phyloP scores from a whole-genome alignment of 1,284 basidiomycete genomes.

The Apiotrichum montevideense region DNA sequence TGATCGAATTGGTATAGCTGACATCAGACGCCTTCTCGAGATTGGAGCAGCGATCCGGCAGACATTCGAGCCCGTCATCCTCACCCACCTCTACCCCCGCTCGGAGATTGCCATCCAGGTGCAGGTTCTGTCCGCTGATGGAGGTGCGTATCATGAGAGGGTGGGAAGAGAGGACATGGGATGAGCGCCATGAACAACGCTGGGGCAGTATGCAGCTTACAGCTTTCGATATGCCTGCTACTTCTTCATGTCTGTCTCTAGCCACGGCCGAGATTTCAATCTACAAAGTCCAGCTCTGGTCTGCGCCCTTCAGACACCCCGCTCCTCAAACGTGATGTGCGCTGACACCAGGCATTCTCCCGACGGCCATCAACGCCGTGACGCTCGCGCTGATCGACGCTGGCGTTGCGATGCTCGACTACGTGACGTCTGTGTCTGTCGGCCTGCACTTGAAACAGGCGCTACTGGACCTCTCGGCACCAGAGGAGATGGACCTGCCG shows the following conservation, averaged over 20 bases:
- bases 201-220: not conserved
- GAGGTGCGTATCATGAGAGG: conserved; percentile 48
- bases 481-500: conserved; percentile 88
- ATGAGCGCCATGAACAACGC: not conserved
- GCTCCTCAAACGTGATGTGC: no score
- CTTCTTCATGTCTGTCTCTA: not conserved
- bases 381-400: conserved; percentile 85
- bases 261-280: no score
- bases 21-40: conserved; percentile 75
- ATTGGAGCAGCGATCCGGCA: conserved; percentile 79
- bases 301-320: no score
- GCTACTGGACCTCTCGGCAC: conserved; percentile 74
- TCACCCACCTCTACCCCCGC: conserved; percentile 83
- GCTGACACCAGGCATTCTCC: conserved; percentile 60
- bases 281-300: no score
- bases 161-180: not conserved
- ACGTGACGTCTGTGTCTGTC: conserved; percentile 77
- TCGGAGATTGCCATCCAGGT: conserved; percentile 90
- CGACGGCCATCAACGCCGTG: conserved; percentile 88
- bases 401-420: conserved; percentile 84
- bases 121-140: conserved; percentile 88
- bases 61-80: conserved; percentile 92
- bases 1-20: not conserved
- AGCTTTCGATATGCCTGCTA: not conserved
- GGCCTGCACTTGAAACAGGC: conserved; percentile 65